Base-by-base conservation (phyloP, 23 red algal species). In the Chondrus crispus region DNA sequence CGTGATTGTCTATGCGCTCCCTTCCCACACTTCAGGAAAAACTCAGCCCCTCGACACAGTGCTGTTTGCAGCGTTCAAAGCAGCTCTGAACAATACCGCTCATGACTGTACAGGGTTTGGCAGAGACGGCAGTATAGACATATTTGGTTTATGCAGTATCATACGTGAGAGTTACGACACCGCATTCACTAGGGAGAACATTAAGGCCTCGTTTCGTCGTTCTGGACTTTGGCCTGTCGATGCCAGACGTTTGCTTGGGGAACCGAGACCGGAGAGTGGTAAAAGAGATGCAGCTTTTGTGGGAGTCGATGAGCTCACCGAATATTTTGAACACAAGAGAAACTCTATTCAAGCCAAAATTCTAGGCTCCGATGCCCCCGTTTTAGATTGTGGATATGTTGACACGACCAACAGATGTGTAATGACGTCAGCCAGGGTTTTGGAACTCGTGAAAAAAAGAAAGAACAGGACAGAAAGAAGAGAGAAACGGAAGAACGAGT, bases 31-130 rank as follows among this genome's bases (percentile, higher is more conserved):
- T 1, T 82, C 88, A 8, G 73, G 75, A 16, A 68, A 80, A 41
- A 91, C 74, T 2, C 88, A 82, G 53, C 88, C 88, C 28, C 38
- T 91, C 5, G 74, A 82, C 73, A 55, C 32, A 22, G 46, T 68
- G 28, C 43, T 60, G 20, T 82, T 91, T 39, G 54, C 35, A n/a
- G 20, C 88, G 8, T 81, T 91, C 39, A 91, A 91, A 35, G 48
- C 39, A 8, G 66, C 51, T 47, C 26, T 84, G 54, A 84, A 84
- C 24, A 46, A n/a, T 22, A 53, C 57, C 5, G 39, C 46, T 35
- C 29, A 29, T 2, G 74, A 80, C 20, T 2, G 33, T 43, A 54
- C 74, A 8, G 1, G 51, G 2, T 14, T 5, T 80, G 6, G 36
- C 6, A 8, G 13, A 2, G 57, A 40, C 46, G 2, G 29, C 16